These are phyloP conservation scores for Spatholobus suberectus DNA, from an alignment of 306 rosid genomes.

Conservation along the genomic window DNA sequence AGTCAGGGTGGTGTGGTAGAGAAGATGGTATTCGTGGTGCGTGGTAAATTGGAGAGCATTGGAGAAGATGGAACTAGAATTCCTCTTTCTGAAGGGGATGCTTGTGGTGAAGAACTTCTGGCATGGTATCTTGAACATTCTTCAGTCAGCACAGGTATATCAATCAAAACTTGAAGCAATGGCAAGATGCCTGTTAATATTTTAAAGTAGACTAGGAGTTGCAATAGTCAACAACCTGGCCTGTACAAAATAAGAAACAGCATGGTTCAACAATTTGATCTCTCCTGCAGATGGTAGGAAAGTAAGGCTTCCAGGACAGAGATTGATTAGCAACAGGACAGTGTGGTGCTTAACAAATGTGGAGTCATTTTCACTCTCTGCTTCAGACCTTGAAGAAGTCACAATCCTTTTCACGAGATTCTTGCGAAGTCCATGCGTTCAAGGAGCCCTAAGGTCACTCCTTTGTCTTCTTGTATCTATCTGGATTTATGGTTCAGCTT, in stretches of 20 bases:
- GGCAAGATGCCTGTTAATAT: neutral
- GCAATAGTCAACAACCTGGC: constrained; percentile 8
- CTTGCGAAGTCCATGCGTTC: constrained; percentile 75
- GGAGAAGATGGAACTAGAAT: constrained; percentile 67
- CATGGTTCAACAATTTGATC: constrained; percentile 8
- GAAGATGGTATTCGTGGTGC: constrained; percentile 83
- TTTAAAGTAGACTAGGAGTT: neutral
- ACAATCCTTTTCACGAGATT: constrained; percentile 79
- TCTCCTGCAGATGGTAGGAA: constrained; percentile 66
- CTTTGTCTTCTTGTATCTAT: neutral
- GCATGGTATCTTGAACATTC: constrained; percentile 82
- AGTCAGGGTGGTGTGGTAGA: constrained; percentile 63
- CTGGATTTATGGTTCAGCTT: constrained; percentile 2
- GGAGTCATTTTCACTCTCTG: constrained; percentile 76
- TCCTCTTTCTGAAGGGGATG: constrained; percentile 80
- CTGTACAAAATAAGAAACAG: neutral
- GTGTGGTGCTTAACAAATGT: constrained; percentile 74
- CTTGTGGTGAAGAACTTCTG: constrained; percentile 90
- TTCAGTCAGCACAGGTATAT: constrained; percentile 70
- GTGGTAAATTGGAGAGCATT: constrained; percentile 78
- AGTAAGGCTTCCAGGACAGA: constrained; percentile 63
- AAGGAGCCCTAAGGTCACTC: constrained; percentile 63
- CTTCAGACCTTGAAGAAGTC: constrained; percentile 79
- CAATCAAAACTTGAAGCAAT: constrained; percentile 4
- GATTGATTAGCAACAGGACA: constrained; percentile 51